Conservation (phyloP, 257 asterid species). For the Salvia miltiorrhiza region DNA sequence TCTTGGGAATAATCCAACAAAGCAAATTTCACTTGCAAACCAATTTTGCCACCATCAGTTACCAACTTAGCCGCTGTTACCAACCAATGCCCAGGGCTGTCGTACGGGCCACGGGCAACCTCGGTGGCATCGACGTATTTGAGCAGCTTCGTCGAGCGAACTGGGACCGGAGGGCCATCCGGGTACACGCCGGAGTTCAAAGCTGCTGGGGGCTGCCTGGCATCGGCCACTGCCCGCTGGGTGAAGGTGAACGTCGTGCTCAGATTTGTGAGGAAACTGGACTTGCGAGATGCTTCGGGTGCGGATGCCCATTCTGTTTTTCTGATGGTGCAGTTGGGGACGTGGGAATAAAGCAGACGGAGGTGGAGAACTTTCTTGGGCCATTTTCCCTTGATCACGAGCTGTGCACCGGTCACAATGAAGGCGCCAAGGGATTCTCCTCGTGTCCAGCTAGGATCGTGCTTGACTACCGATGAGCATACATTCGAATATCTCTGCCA, state of each 20-base stretch:
- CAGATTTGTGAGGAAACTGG: constrained; percentile 68
- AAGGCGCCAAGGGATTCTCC: constrained; percentile 59
- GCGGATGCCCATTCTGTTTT: constrained; percentile 92
- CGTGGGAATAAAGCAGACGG: constrained; percentile 68
- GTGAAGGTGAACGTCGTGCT: constrained; percentile 94
- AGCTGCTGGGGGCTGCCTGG: constrained; percentile 58
- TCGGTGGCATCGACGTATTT: constrained; percentile 70
- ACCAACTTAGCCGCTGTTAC: constrained; percentile 92
- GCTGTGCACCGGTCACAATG: constrained; percentile 88
- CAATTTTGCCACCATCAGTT: constrained; percentile 74
- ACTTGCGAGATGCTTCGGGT: constrained; percentile 68
- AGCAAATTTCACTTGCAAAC: constrained; percentile 92
- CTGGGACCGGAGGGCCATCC: constrained; percentile 89
- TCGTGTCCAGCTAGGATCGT: constrained; percentile 68
- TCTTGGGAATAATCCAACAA: constrained; percentile 68
- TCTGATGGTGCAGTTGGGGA: constrained; percentile 69
- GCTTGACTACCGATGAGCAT: constrained; percentile 72
- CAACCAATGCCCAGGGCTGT: constrained; percentile 94
- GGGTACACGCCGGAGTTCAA: constrained; percentile 93
- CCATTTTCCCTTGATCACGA: constrained; percentile 80
- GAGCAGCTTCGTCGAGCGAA: constrained; percentile 67
- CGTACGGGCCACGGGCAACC: constrained; percentile 82
- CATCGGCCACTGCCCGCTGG: constrained; percentile 54
- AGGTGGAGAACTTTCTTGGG: constrained; percentile 85
- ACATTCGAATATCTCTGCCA: constrained; percentile 80